These are phyloP conservation scores for Trametes meyenii DNA, from an alignment of 768 basidiomycete species.

Conservation along the genomic window DNA sequence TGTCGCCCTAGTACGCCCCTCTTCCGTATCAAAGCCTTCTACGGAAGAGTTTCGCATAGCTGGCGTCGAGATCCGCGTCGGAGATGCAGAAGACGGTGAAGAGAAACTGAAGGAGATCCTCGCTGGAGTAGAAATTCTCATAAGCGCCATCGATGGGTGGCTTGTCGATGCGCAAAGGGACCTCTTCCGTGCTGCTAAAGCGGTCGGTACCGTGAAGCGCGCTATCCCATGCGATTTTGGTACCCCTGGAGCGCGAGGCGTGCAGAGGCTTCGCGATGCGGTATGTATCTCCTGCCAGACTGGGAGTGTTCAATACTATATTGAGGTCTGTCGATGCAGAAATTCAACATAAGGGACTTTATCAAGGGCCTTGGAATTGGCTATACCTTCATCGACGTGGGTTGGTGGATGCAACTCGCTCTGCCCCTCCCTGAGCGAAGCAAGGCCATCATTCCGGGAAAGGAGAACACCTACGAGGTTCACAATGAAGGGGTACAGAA, in stretches of 20 bases:
- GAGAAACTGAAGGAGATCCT: slow-evolving; percentile 23
- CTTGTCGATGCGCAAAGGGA: slow-evolving; percentile 19
- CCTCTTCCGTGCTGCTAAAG: slow-evolving; percentile 27
- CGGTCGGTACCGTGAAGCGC: slow-evolving; percentile 25
- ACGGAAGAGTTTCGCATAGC: slow-evolving; percentile 12
- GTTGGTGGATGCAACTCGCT: slow-evolving; percentile 35
- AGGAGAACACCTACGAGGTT: slow-evolving; percentile 5
- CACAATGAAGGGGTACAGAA: slow-evolving; percentile 27
- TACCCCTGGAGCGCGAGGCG: slow-evolving; percentile 9
- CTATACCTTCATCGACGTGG: slow-evolving; percentile 39
- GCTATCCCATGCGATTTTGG: slow-evolving; percentile 33
- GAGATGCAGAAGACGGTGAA: slow-evolving; percentile 18
- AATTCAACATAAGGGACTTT: slow-evolving; percentile 34
- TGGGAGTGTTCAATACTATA: not conserved
- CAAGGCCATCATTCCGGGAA: not conserved
- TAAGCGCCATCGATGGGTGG: slow-evolving; percentile 18
- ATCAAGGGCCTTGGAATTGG: slow-evolving; percentile 28
- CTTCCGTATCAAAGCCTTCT: slow-evolving; percentile 24
- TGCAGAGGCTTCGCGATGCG: not conserved
- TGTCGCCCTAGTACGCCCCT: slow-evolving; percentile 16
- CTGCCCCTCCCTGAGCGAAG: slow-evolving; percentile 7
- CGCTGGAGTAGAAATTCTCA: slow-evolving; percentile 22
- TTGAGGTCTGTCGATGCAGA: slow-evolving; percentile 22
- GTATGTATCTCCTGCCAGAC: not conserved
- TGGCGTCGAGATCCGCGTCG: slow-evolving; percentile 26